phyloP scores from a whole-genome alignment of 352 stramenopile species.

The Pythium dissotocum region DNA sequence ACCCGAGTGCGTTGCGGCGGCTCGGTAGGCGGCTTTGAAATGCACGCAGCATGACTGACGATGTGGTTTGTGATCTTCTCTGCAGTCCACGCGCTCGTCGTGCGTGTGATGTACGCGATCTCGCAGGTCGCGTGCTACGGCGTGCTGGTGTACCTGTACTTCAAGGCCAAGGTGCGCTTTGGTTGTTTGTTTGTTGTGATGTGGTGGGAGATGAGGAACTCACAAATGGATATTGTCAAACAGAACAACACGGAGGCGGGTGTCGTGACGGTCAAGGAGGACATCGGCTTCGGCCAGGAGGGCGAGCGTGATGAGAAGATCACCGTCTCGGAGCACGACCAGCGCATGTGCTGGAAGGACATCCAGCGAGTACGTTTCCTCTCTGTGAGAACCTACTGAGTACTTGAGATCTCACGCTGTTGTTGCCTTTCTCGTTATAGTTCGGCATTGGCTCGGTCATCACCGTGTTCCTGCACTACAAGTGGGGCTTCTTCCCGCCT shows the following conservation, averaged over 20 bases:
- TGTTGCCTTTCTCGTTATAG: constrained; percentile 27
- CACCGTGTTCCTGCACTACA: constrained; percentile 73
- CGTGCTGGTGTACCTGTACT: constrained; percentile 58
- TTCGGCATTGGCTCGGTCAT: constrained; percentile 63
- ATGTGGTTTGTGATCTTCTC: neutral
- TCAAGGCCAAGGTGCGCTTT: constrained; percentile 49
- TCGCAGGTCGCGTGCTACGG: constrained; percentile 74
- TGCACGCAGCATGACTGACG: constrained; percentile 1
- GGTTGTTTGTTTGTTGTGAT: neutral
- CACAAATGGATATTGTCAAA: neutral
- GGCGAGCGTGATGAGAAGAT: constrained; percentile 79
- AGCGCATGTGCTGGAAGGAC: constrained; percentile 70
- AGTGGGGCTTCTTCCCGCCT: constrained; percentile 82
- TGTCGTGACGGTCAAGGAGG: constrained; percentile 74
- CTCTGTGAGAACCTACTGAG: neutral
- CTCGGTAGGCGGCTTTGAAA: neutral
- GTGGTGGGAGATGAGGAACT: neutral
- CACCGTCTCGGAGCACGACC: constrained; percentile 80
- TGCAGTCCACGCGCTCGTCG: constrained; percentile 57
- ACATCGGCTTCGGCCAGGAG: constrained; percentile 74
- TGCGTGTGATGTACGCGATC: constrained; percentile 56
- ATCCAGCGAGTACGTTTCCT: constrained; percentile 55
- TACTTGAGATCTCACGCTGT: neutral
- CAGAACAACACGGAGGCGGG: constrained; percentile 80
- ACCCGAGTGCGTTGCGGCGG: constrained; percentile 40